Conservation (phyloP, 768 basidiomycete species). For the Agrocybe pediades region DNA sequence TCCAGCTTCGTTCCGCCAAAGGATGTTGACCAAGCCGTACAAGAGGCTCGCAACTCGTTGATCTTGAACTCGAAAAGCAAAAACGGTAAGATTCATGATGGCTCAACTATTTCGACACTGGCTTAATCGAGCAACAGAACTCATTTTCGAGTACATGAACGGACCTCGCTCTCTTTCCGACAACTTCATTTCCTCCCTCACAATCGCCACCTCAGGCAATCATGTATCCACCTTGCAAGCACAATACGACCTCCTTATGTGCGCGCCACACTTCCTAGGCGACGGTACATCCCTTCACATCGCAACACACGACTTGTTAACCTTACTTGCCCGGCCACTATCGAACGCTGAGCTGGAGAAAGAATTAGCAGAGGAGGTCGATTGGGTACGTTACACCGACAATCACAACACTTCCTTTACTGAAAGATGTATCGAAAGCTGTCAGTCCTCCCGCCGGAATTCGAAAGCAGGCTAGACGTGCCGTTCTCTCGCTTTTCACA, state of each 20-base stretch:
- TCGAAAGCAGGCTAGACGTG: constrained; percentile 26
- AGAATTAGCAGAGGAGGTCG: not conserved
- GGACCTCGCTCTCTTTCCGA: constrained; percentile 3
- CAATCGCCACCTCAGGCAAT: not conserved
- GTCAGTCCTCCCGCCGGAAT: constrained; percentile 21
- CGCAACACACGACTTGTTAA: constrained; percentile 1
- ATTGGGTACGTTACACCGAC: not conserved
- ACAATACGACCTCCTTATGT: constrained; percentile 1
- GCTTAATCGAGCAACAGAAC: not conserved
- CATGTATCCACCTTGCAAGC: not conserved
- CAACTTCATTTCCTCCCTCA: not conserved
- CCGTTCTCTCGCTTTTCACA: constrained; percentile 22
- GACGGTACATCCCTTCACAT: constrained; percentile 6
- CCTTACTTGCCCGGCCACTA: not conserved
- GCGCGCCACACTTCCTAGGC: constrained; percentile 9
- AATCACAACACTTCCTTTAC: not conserved
- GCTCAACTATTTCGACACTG: constrained; percentile 9
- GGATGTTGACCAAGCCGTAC: not conserved
- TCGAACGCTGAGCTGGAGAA: not conserved
- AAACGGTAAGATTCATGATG: not conserved
- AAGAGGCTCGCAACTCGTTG: not conserved
- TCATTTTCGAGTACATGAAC: constrained; percentile 7
- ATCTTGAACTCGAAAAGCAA: not conserved
- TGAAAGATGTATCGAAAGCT: not conserved
- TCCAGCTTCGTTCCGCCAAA: constrained; percentile 2